These are phyloP conservation scores for Dactylellina sp. DNA, from an alignment of 2,329 filamentous ascomycete genomes.

Conservation along the genomic window DNA sequence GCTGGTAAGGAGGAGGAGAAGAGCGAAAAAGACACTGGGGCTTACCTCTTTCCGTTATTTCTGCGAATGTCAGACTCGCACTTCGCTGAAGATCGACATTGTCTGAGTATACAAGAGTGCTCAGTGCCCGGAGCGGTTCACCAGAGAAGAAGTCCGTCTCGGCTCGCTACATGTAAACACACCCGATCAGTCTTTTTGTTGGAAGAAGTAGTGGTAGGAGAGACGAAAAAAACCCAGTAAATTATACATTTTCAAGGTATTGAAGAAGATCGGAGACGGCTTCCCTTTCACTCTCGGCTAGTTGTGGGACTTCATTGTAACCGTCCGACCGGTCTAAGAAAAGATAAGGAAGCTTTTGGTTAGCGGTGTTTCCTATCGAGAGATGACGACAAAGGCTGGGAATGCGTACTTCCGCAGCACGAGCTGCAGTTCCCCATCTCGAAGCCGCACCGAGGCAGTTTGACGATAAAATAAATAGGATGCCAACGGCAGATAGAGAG, in stretches of 20 bases:
- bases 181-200: constrained; percentile 23
- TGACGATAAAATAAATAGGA: constrained; percentile 23
- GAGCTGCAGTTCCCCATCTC: constrained; percentile 73
- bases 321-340: constrained; percentile 54
- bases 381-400: constrained; percentile 42
- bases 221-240: not conserved
- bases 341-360: constrained; percentile 15
- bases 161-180: constrained; percentile 73
- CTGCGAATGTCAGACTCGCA: constrained; percentile 96
- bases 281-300: constrained; percentile 96
- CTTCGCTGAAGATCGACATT: constrained; percentile 98
- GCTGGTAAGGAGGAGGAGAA: not conserved
- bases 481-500: constrained; percentile 31
- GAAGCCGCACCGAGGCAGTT: constrained; percentile 56
- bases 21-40: not conserved
- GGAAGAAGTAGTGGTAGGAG: constrained; percentile 58
- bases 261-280: constrained; percentile 94
- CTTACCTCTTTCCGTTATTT: constrained; percentile 96
- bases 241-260: constrained; percentile 91
- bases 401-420: constrained; percentile 64
- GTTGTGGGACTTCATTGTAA: constrained; percentile 73
- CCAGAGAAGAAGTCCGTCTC: constrained; percentile 99
- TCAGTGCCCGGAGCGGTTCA: constrained; percentile 90
- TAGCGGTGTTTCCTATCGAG: constrained; percentile 20
- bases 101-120: constrained; percentile 96